These are phyloP conservation scores for Coniella lustricola DNA, from an alignment of 2,329 filamentous ascomycete species.

Conservation along the genomic window DNA sequence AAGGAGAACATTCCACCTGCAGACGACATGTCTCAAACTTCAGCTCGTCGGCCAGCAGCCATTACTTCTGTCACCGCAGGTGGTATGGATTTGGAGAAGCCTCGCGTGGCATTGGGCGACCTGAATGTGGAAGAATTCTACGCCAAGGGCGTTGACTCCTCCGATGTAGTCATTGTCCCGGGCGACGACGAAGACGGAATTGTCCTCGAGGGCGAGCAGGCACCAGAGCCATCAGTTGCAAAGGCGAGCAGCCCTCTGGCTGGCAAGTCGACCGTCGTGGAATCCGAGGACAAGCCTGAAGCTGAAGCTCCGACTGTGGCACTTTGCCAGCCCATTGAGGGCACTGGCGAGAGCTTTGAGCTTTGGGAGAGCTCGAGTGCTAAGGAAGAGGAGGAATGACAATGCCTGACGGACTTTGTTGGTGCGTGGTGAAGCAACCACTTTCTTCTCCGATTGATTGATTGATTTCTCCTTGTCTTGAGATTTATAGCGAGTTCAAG, in stretches of 20 bases:
- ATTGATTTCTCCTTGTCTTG: too few species aligned
- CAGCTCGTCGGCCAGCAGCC: constrained; percentile 26
- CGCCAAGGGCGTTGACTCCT: constrained; percentile 56
- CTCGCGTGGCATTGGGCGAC: constrained; percentile 59
- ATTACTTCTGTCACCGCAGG: constrained; percentile 24
- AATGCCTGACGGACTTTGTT: neutral
- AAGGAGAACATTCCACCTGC: constrained; percentile 90
- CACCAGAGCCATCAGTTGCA: constrained; percentile 2
- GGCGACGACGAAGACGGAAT: constrained; percentile 47
- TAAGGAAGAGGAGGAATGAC: constrained; percentile 46
- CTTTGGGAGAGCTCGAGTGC: constrained; percentile 65
- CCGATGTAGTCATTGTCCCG: constrained; percentile 55
- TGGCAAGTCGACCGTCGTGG: constrained; percentile 21
- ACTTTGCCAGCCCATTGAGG: constrained; percentile 48
- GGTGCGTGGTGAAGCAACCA: too few species aligned
- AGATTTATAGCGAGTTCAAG: too few species aligned
- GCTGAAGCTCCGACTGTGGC: constrained; percentile 28
- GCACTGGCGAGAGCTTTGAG: constrained; percentile 54
- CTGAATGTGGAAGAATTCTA: constrained; percentile 63
- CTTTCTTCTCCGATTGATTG: too few species aligned
- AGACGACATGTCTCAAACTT: constrained; percentile 56
- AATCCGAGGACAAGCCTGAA: constrained; percentile 21
- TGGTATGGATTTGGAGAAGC: constrained; percentile 53
- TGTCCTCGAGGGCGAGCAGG: constrained; percentile 14
- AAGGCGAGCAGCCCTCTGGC: neutral